Conservation (phyloP, 1,139 yeast species). For the Candida sanyaensis region DNA sequence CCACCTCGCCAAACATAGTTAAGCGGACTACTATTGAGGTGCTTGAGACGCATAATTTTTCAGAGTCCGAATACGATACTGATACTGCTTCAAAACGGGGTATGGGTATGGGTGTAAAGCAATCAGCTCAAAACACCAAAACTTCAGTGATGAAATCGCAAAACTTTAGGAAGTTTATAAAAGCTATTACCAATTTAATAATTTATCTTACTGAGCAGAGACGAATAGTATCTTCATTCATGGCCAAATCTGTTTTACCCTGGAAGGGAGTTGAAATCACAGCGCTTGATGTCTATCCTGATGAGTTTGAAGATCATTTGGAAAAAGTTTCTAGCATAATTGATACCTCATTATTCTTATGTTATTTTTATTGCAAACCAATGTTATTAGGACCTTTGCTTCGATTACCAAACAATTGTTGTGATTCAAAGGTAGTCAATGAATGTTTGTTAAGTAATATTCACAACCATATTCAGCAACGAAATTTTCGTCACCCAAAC, state of each 20-base stretch:
- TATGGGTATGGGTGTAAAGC: neutral
- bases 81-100: constrained; percentile 27
- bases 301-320: constrained; percentile 15
- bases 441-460: constrained; percentile 42
- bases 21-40: constrained; percentile 31
- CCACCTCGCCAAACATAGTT: constrained; percentile 26
- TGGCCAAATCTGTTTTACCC: constrained; percentile 33
- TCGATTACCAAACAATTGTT: constrained; percentile 68
- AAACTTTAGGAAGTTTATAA: constrained; percentile 30
- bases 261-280: constrained; percentile 51
- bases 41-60: constrained; percentile 15
- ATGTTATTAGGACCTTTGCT: constrained; percentile 81
- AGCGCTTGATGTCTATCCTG: constrained; percentile 40
- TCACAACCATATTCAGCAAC: constrained; percentile 30
- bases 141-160: constrained; percentile 12
- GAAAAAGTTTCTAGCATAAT: constrained; percentile 49
- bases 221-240: constrained; percentile 45
- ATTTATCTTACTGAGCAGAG: constrained; percentile 59
- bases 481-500: constrained; percentile 25
- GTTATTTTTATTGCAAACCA: constrained; percentile 69
- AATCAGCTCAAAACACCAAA: constrained; percentile 16
- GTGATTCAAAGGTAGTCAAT: constrained; percentile 68
- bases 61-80: constrained; percentile 19
- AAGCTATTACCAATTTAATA: constrained; percentile 53
- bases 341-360: constrained; percentile 78